phyloP scores from a whole-genome alignment of 2,329 filamentous ascomycete genomes.

The Colletotrichum chlorophyti region DNA sequence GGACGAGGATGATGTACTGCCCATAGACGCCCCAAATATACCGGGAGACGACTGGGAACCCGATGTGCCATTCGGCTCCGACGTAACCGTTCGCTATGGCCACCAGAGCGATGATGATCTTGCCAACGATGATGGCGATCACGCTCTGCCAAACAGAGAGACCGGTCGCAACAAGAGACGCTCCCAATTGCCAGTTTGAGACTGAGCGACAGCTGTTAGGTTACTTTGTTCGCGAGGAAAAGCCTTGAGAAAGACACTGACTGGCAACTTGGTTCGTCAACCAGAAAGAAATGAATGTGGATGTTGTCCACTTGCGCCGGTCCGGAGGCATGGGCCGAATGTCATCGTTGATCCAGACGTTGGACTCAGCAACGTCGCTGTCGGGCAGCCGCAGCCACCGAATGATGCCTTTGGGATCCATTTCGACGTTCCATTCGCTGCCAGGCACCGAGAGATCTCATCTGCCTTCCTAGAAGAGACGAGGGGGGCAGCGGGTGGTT shows the following conservation, averaged over 20 bases:
- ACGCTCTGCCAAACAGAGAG: constrained; percentile 26
- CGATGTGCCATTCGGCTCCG: constrained; percentile 43
- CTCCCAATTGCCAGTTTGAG: constrained; percentile 22
- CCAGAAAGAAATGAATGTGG: constrained; percentile 28
- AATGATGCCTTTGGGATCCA: not conserved
- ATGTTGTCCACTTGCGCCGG: constrained; percentile 23
- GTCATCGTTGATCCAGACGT: constrained; percentile 30
- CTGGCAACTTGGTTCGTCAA: constrained; percentile 25
- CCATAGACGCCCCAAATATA: constrained; percentile 49
- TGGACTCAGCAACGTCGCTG: constrained; percentile 20
- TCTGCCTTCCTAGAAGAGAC: too few species aligned
- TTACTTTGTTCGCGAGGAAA: not conserved
- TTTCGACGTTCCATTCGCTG: not conserved
- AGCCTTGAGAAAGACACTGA: not conserved
- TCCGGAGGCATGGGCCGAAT: constrained; percentile 26
- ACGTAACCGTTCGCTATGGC: constrained; percentile 20
- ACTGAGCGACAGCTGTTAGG: not conserved
- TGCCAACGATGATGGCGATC: constrained; percentile 18
- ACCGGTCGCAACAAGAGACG: constrained; percentile 14
- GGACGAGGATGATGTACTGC: constrained; percentile 43
- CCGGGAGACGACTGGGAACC: constrained; percentile 48
- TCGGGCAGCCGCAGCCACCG: constrained; percentile 19
- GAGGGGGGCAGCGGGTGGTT: too few species aligned
- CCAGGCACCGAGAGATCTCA: too few species aligned
- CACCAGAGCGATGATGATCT: constrained; percentile 22